A percentile compares a stretch with the other conserved stretches of the same genome.
Conservation (phyloP, 177 flowering plant species). For the Vitis hybrid region DNA sequence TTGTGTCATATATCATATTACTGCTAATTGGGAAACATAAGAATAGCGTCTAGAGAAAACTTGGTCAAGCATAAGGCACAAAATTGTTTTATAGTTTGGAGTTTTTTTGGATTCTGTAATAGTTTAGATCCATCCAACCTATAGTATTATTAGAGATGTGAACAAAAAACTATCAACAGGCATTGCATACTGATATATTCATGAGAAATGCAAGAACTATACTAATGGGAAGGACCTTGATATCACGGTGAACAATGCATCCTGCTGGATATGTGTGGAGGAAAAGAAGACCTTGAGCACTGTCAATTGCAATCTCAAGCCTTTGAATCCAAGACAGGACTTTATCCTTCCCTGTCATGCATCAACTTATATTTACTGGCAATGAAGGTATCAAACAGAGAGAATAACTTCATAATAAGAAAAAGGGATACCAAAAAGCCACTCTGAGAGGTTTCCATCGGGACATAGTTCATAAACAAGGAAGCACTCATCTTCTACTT, state of each 20-base stretch:
- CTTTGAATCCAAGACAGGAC: slow-evolving; percentile 47
- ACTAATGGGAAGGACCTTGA: slow-evolving; percentile 33
- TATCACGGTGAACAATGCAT: slow-evolving; percentile 57
- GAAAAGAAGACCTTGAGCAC: slow-evolving; percentile 46
- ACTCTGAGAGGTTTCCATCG: slow-evolving; percentile 52
- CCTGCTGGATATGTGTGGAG: slow-evolving; percentile 55
- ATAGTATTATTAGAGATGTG: neutral
- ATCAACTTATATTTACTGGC: neutral
- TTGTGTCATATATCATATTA: neutral
- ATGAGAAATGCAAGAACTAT: neutral
- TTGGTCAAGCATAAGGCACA: too few species aligned
- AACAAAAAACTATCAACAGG: neutral
- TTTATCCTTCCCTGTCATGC: slow-evolving; percentile 39
- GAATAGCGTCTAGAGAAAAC: too few species aligned
- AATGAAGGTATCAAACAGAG: neutral
- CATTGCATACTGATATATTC: too few species aligned
- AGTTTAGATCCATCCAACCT: too few species aligned
- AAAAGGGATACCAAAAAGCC: slow-evolving; percentile 43
- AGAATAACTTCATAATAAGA: neutral
- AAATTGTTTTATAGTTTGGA: too few species aligned
- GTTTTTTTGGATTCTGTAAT: too few species aligned
- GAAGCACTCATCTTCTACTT: slow-evolving; percentile 41
- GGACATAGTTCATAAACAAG: slow-evolving; percentile 52
- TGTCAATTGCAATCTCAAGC: slow-evolving; percentile 45
- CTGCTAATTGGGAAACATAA: neutral